Percentiles rank a stretch among this genome's conserved stretches.
Conservation (phyloP, 768 basidiomycete genomes). For the Polyporus arcularius region DNA sequence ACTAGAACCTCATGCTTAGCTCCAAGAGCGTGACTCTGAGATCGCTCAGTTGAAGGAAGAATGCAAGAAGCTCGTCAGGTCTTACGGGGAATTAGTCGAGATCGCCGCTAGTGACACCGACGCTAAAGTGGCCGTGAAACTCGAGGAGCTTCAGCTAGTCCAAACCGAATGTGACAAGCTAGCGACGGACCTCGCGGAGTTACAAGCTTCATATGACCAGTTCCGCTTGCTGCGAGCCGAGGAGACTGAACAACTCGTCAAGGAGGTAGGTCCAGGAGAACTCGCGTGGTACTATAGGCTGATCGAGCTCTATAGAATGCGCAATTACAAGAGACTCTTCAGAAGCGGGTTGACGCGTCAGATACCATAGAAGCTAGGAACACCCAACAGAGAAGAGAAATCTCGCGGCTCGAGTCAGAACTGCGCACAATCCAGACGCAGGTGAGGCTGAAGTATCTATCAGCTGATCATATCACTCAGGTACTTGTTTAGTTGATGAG, state of each 20-base stretch:
- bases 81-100: neutral
- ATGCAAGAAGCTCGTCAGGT: constrained; percentile 1
- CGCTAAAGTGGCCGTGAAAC: neutral
- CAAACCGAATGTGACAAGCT: neutral
- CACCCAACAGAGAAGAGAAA: neutral
- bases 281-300: neutral
- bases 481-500: neutral
- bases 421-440: neutral
- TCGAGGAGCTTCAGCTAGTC: neutral
- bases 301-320: neutral
- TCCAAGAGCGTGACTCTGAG: neutral
- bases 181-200: neutral
- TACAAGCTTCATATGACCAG: neutral
- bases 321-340: neutral
- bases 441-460: neutral
- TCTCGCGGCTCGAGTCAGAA: neutral
- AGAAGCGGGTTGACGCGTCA: neutral
- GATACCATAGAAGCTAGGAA: neutral
- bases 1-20: neutral
- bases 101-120: neutral
- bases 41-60: neutral
- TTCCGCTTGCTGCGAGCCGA: neutral
- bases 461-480: neutral
- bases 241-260: no score
- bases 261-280: no score